phyloP scores from a whole-genome alignment of 2,329 filamentous ascomycete species.

The Talaromyces atroroseus region DNA sequence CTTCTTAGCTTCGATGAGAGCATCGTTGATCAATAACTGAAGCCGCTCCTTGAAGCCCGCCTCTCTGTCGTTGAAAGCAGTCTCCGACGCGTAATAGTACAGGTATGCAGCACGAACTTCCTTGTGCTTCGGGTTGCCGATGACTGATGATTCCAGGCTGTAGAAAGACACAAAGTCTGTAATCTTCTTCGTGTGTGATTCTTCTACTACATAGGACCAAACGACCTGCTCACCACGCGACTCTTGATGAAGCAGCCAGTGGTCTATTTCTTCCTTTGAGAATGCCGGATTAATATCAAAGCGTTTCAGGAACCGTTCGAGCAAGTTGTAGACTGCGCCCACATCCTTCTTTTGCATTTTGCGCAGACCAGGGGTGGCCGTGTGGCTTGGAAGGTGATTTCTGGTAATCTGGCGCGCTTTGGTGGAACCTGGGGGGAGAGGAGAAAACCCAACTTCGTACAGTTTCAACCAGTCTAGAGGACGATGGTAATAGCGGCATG shows the following conservation, averaged over 20 bases:
- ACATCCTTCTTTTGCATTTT: conserved; percentile 75
- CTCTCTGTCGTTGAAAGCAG: conserved; percentile 56
- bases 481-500: conserved; percentile 91
- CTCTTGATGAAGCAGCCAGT: conserved; percentile 77
- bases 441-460: conserved; percentile 90
- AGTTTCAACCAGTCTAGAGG: conserved; percentile 94
- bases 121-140: conserved; percentile 71
- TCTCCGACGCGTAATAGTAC: conserved; percentile 91
- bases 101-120: conserved; percentile 86
- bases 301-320: conserved; percentile 70
- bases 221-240: conserved; percentile 70
- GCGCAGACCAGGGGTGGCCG: conserved; percentile 68
- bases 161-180: conserved; percentile 99
- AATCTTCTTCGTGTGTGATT: conserved; percentile 66
- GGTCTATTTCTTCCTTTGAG: conserved; percentile 70
- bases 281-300: conserved; percentile 84
- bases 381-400: conserved; percentile 73
- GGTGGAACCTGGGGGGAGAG: conserved; percentile 75
- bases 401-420: conserved; percentile 78
- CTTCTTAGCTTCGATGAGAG: conserved; percentile 79
- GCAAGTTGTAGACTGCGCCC: conserved; percentile 65
- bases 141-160: conserved; percentile 85
- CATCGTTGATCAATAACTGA: conserved; percentile 75
- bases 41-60: conserved; percentile 69
- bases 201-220: conserved; percentile 88